Percentiles rank a stretch among this genome's conserved stretches.
Evolutionary conservation across 1,284 basidiomycete genomes (phyloP).

Genomic region (Apiotrichum gracile): DNA sequence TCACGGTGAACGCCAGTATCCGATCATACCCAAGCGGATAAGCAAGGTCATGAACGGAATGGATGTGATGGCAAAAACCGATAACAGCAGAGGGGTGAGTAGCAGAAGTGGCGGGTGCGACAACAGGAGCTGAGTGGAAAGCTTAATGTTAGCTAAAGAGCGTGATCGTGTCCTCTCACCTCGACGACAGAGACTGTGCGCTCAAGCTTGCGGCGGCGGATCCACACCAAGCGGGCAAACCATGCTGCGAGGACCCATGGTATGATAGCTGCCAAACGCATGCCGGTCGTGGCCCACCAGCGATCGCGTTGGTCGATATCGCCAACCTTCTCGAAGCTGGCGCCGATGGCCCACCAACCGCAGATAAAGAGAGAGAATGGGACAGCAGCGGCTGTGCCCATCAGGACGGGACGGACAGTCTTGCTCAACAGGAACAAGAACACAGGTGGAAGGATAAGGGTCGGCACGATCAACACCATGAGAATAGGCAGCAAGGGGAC

Average conservation of each 20-base stretch:
- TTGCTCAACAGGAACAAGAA: constrained; percentile 71
- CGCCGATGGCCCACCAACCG: constrained; percentile 79
- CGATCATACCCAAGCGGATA: constrained; percentile 72
- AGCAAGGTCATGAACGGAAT: constrained; percentile 79
- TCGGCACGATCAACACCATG: constrained; percentile 66
- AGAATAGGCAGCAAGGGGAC: constrained; percentile 79
- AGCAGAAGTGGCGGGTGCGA: constrained; percentile 74
- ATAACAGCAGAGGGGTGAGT: constrained; percentile 70
- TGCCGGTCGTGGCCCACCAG: constrained; percentile 59
- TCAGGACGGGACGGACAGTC: constrained; percentile 74
- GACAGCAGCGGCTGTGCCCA: constrained; percentile 70
- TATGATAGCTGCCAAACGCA: constrained; percentile 70
- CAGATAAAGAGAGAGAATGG: constrained; percentile 74
- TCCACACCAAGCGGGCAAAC: constrained; percentile 65
- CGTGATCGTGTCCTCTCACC: constrained; percentile 25
- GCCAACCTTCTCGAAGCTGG: constrained; percentile 76
- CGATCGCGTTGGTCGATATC: constrained; percentile 63
- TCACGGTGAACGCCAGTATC: constrained; percentile 53
- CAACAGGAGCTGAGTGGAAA: constrained; percentile 71
- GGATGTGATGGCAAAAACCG: constrained; percentile 63
- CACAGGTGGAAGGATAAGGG: constrained; percentile 64
- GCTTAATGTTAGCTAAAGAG: constrained; percentile 28
- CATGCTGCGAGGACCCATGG: constrained; percentile 65
- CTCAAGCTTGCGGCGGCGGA: constrained; percentile 56
- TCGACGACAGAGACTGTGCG: constrained; percentile 65